phyloP scores from a whole-genome alignment of 1,284 basidiomycete species.

The Pseudozyma pruni region DNA sequence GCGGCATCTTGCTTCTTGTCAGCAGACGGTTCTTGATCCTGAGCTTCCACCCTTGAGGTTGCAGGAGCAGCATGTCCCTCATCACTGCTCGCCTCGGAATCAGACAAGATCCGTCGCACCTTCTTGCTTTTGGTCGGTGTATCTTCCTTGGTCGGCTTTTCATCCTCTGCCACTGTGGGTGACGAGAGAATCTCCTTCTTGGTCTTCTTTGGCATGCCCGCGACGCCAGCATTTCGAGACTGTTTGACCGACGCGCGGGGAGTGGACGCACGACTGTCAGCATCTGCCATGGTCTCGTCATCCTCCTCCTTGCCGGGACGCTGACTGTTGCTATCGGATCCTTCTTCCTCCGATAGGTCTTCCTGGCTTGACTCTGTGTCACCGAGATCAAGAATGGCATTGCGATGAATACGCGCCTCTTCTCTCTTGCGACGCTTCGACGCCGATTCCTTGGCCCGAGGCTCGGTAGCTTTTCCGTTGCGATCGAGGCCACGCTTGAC shows the following conservation, averaged over 20 bases:
- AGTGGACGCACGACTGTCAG: constrained; percentile 20
- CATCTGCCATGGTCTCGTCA: constrained; percentile 11
- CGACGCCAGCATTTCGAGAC: constrained; percentile 1
- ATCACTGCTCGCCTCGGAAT: constrained; percentile 32
- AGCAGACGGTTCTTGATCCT: neutral
- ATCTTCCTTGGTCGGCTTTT: constrained; percentile 20
- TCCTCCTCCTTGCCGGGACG: constrained; percentile 10
- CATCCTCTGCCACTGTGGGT: constrained; percentile 11
- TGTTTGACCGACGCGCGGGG: constrained; percentile 9
- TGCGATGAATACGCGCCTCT: constrained; percentile 40
- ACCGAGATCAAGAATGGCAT: constrained; percentile 40
- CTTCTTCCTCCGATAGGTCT: constrained; percentile 11
- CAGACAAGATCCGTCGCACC: constrained; percentile 36
- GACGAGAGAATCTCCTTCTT: constrained; percentile 25
- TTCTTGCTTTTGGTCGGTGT: constrained; percentile 31
- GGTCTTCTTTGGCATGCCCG: constrained; percentile 2
- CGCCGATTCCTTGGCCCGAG: constrained; percentile 27
- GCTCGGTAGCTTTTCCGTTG: constrained; percentile 4
- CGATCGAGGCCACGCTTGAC: constrained; percentile 21
- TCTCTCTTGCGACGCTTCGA: constrained; percentile 36
- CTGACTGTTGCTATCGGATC: constrained; percentile 1
- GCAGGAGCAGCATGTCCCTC: constrained; percentile 8
- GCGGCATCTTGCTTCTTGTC: neutral
- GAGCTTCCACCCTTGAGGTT: constrained; percentile 7
- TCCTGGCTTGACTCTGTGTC: constrained; percentile 51